Base-by-base conservation (phyloP, 306 rosid species). In the Vachellia pachyceras region DNA sequence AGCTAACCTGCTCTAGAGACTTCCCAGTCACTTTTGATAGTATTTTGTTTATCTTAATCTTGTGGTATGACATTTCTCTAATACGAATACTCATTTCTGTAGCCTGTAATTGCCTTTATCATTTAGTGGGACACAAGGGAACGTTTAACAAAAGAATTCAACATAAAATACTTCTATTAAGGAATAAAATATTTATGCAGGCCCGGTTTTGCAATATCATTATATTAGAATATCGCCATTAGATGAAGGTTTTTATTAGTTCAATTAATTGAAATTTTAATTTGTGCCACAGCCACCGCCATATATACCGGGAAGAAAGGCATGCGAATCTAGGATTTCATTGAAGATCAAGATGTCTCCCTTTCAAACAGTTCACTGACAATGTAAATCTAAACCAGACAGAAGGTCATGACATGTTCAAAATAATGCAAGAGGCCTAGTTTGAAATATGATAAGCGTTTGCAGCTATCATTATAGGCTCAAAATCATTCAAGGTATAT, bases 31-130 rank as follows among this genome's bases (percentile, higher is more conserved):
- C 77, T 90, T 89, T 89, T 55, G 98, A 93, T 45, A 95, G 82
- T 77, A 95, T 95, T 84, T 95, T 95, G 90, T 91, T 91, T 74
- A 95, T 86, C 91, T 93, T 95, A 72, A 86, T 82, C 92, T 83
- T 91, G 94, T 91, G 97, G 75, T 95, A 95, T 13, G 76, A 37
- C 99, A 95, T 85, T 87, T 95, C 98, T 87, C 98, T 86, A 69
- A 89, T 82, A 8, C 97, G 94, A 64, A 93, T 87, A 37, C 90
- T 75, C 93, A 91, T 86, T 10, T 95, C 98, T 13, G 90, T 90
- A 78, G 89, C 92, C 99, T 95, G 90, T 54, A 82, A 82, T 69
- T 78, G 76, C 58, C 44, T 18, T 80, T 68, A 79, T 37, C 61
- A 67, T 55, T 79, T 35, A 75, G 65, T 36, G 35, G 25, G 61